These are phyloP conservation scores for Penicillium capsulatum DNA, from an alignment of 2,329 filamentous ascomycete species.

Conservation along the genomic window DNA sequence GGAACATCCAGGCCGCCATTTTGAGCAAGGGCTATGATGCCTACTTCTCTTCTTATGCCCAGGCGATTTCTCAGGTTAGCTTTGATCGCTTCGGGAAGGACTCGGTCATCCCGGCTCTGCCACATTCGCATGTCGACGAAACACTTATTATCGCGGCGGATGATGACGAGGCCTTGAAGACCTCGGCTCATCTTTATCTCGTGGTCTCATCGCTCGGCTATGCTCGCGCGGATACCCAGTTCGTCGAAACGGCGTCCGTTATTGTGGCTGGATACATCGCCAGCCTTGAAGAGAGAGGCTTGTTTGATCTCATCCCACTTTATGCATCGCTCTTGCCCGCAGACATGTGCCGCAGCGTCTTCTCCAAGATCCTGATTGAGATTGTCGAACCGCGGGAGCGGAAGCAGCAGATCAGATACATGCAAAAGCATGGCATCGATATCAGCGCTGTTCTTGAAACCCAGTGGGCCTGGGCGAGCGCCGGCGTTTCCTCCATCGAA, in stretches of 20 bases:
- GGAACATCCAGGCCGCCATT: slow-evolving; percentile 43
- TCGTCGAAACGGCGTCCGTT: slow-evolving; percentile 58
- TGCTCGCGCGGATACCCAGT: slow-evolving; percentile 47
- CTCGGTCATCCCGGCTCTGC: slow-evolving; percentile 34
- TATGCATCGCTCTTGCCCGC: slow-evolving; percentile 76
- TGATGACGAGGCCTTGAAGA: slow-evolving; percentile 60
- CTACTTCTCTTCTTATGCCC: slow-evolving; percentile 41
- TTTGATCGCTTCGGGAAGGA: slow-evolving; percentile 24
- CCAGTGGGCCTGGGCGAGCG: slow-evolving; percentile 52
- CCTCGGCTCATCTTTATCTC: slow-evolving; percentile 64
- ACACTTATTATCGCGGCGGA: slow-evolving; percentile 36
- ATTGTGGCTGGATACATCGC: slow-evolving; percentile 78
- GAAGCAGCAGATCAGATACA: slow-evolving; percentile 65
- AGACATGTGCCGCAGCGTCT: slow-evolving; percentile 62
- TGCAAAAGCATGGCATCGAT: slow-evolving; percentile 70
- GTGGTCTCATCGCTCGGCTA: slow-evolving; percentile 60
- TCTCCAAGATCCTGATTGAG: slow-evolving; percentile 73
- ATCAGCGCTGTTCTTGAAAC: slow-evolving; percentile 67
- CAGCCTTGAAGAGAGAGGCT: slow-evolving; percentile 65
- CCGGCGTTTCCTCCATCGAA: slow-evolving; percentile 33
- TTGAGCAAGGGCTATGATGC: slow-evolving; percentile 40
- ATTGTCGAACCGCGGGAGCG: slow-evolving; percentile 64
- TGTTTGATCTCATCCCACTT: slow-evolving; percentile 75
- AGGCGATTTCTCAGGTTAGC: slow-evolving; percentile 38
- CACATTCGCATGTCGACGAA: slow-evolving; percentile 54